Evolutionary conservation across 2,329 filamentous ascomycete genomes (phyloP), one percentile per base, ranked within the genome.

Genomic region (Monosporascus sp.): DNA sequence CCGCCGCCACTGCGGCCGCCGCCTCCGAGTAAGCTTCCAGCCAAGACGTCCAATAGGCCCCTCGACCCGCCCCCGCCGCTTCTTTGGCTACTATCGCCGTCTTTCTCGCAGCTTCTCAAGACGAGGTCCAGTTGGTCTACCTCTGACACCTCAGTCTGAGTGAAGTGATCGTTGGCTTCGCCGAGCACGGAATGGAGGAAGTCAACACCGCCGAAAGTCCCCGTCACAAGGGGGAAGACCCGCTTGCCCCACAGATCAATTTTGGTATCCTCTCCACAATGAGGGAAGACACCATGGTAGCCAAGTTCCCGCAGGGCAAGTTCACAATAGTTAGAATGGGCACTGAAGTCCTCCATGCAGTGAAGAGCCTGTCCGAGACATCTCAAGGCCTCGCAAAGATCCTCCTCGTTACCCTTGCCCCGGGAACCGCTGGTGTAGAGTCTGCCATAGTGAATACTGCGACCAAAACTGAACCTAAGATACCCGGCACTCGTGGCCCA

Each of bases 401-500:
- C 88, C 45, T 84, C 83, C 55, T 92, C 88, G 57, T 81, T 87
- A 41, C 88, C 88, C 43, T 77, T 79, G 47, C 81, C 76, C 28
- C 73, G 70, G 15, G 81, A 75, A 35, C 88, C 87, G 61, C 78
- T 83, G 26, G 85, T 88, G 66, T 92, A 93, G 28, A 89, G 72
- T 37, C 89, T 80, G 15, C 89, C 89, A 62, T 82, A 91, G 70
- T 93, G 89, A 57, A 93, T 88, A 67, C 86, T 83, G 55, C 88
- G 82, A 15, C 79, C 78, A 57, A 94, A 78, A 62, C 88, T 91
- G 71, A 84, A 89, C 61, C 86, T 85, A 55, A 96, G 79, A 65
- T 93, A 97, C 40, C 89, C 92, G 7, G 89, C 77, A 58, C 91
- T 96, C 20, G 94, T 99, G 1, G 92, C 90, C 89, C 92, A 97